phyloP scores from a whole-genome alignment of 208 protist genomes.

The Wallacemonas sp. region DNA sequence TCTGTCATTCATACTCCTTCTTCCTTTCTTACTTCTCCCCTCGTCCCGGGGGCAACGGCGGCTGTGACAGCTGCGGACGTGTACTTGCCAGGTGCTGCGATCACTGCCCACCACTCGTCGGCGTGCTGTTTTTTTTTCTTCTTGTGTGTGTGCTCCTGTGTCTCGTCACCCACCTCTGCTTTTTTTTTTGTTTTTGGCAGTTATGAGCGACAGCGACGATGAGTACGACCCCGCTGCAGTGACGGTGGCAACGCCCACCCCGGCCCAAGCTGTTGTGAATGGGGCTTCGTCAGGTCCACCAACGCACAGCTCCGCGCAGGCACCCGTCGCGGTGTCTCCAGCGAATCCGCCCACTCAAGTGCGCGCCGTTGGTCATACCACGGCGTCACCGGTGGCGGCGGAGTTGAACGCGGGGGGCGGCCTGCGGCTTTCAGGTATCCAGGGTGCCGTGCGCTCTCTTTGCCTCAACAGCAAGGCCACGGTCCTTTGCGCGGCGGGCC shows the following conservation, averaged over 20 bases:
- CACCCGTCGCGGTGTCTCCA: neutral
- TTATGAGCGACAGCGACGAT: conserved; percentile 51
- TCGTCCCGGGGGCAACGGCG: too few relatives aligned
- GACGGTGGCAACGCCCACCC: neutral
- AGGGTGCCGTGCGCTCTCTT: conserved; percentile 56
- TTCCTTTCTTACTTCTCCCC: too few relatives aligned
- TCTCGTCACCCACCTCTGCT: too few relatives aligned
- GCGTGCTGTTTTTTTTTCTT: too few relatives aligned
- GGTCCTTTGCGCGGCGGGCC: conserved; percentile 58
- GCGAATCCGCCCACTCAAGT: neutral
- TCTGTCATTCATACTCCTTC: too few relatives aligned
- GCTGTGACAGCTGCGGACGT: too few relatives aligned
- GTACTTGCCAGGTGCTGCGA: too few relatives aligned
- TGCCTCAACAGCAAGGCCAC: conserved; percentile 46
- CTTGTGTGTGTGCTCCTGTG: too few relatives aligned
- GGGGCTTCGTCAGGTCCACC: neutral
- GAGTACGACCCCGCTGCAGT: conserved; percentile 57
- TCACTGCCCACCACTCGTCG: too few relatives aligned
- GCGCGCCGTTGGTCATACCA: neutral
- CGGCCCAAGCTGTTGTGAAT: neutral
- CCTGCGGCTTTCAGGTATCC: conserved; percentile 42
- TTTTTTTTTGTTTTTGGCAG: too few relatives aligned
- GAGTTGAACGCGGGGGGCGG: conserved; percentile 1
- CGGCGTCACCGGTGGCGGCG: neutral
- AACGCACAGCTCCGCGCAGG: neutral